Conservation (phyloP, 306 rosid species). For the Vigna mungo region DNA sequence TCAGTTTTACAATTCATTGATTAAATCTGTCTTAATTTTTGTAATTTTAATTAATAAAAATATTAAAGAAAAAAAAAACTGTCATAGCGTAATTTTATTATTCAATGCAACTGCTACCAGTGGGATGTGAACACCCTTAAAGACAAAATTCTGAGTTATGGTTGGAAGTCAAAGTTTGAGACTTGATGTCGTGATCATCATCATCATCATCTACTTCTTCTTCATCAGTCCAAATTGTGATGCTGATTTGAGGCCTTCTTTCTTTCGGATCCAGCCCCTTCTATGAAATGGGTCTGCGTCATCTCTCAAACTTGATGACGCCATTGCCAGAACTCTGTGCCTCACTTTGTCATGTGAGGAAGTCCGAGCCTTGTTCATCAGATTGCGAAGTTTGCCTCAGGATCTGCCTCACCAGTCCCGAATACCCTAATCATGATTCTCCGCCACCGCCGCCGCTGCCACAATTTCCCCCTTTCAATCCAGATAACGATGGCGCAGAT, state of each 20-base stretch:
- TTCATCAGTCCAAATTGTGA: slow-evolving; percentile 12
- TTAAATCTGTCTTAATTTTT: too few relatives aligned
- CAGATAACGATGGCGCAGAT: neutral
- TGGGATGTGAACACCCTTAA: slow-evolving; percentile 1
- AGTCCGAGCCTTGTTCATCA: neutral
- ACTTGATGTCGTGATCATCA: neutral
- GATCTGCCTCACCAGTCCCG: slow-evolving; percentile 10
- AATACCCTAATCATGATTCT: neutral
- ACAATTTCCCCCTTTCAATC: neutral
- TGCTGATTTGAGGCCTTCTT: slow-evolving; percentile 1
- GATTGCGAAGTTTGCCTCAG: slow-evolving; percentile 19
- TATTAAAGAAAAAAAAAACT: neutral
- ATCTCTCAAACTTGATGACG: slow-evolving; percentile 41
- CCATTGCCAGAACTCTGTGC: neutral
- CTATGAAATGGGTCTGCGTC: slow-evolving; percentile 49
- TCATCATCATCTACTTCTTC: neutral
- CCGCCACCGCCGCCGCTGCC: slow-evolving; percentile 24
- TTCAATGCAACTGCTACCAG: neutral
- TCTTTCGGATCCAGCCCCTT: neutral
- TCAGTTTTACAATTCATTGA: too few relatives aligned
- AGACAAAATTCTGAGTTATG: neutral
- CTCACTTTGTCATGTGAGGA: neutral
- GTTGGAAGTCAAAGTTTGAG: slow-evolving; percentile 43
- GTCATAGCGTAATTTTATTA: neutral
- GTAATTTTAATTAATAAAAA: too few relatives aligned